phyloP scores from a whole-genome alignment of 2,329 filamentous ascomycete species.

The Botrytis squamosa region DNA sequence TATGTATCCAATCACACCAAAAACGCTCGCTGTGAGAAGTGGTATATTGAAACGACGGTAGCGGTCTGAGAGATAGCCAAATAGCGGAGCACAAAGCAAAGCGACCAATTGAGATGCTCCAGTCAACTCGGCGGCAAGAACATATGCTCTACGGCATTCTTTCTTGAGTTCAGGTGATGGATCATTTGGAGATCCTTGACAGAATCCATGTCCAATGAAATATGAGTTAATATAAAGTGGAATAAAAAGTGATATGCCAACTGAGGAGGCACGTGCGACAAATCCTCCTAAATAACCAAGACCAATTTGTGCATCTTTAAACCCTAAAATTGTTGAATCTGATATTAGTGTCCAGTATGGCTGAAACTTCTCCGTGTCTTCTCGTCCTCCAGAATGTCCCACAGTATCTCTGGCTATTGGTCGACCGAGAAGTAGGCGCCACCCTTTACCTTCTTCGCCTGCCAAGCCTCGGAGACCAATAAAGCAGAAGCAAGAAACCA shows the following conservation, averaged over 20 bases:
- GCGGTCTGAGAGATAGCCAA: slow-evolving; percentile 79
- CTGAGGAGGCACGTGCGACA: slow-evolving; percentile 89
- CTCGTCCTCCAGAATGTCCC: slow-evolving; percentile 6
- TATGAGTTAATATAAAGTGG: slow-evolving; percentile 90
- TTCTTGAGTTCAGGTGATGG: slow-evolving; percentile 74
- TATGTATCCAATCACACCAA: slow-evolving; percentile 77
- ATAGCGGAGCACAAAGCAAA: slow-evolving; percentile 78
- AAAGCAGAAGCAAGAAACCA: slow-evolving; percentile 73
- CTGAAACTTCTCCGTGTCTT: slow-evolving; percentile 40
- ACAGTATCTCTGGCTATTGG: slow-evolving; percentile 25
- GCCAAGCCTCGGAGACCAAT: slow-evolving; percentile 68
- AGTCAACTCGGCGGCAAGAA: slow-evolving; percentile 81
- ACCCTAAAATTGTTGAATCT: slow-evolving; percentile 66
- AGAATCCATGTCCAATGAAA: slow-evolving; percentile 79
- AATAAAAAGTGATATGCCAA: slow-evolving; percentile 92
- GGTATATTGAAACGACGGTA: slow-evolving; percentile 68
- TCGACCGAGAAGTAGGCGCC: slow-evolving; percentile 54
- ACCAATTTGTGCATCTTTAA: slow-evolving; percentile 73
- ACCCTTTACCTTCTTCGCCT: slow-evolving; percentile 78
- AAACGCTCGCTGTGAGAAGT: slow-evolving; percentile 66
- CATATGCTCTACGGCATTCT: slow-evolving; percentile 82
- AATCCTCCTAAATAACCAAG: slow-evolving; percentile 92
- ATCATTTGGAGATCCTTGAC: slow-evolving; percentile 63
- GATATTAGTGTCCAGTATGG: slow-evolving; percentile 61
- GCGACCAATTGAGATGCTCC: slow-evolving; percentile 87